Percentiles rank a stretch among this genome's conserved stretches.
Conservation (phyloP, 768 basidiomycete genomes). For the Vararia minispora region DNA sequence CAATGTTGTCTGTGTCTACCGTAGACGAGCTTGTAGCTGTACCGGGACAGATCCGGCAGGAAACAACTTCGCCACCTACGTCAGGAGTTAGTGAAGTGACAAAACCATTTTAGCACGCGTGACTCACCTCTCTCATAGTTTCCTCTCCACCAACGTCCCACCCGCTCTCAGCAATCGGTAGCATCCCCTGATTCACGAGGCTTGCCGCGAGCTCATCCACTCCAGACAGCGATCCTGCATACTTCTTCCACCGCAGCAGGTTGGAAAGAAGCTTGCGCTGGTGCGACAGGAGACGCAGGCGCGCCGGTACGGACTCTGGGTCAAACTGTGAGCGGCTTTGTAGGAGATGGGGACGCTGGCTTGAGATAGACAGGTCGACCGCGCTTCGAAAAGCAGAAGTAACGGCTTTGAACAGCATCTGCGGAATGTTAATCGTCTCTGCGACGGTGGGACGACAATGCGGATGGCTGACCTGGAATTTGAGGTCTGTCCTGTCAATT, state of each 20-base stretch:
- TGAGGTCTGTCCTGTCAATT: conserved; percentile 48
- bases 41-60: conserved; percentile 5
- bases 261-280: conserved; percentile 66
- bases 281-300: conserved; percentile 56
- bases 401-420: conserved; percentile 52
- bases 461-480: conserved; percentile 45
- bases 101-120: not conserved
- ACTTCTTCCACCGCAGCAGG: conserved; percentile 67
- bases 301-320: conserved; percentile 62
- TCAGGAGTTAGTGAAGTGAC: conserved; percentile 6
- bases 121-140: conserved; percentile 44
- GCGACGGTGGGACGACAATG: too few relatives aligned
- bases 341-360: conserved; percentile 39
- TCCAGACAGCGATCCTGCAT: conserved; percentile 48
- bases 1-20: not conserved
- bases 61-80: conserved; percentile 7
- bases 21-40: not conserved
- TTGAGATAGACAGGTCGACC: conserved; percentile 36
- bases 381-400: conserved; percentile 41
- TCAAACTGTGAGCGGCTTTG: conserved; percentile 46
- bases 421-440: too few relatives aligned
- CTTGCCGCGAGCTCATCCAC: conserved; percentile 41
- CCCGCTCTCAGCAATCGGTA: conserved; percentile 57
- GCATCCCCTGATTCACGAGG: conserved; percentile 47
- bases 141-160: conserved; percentile 86